phyloP scores from a whole-genome alignment of 257 asterid species.

The Plectranthus barbatus region DNA sequence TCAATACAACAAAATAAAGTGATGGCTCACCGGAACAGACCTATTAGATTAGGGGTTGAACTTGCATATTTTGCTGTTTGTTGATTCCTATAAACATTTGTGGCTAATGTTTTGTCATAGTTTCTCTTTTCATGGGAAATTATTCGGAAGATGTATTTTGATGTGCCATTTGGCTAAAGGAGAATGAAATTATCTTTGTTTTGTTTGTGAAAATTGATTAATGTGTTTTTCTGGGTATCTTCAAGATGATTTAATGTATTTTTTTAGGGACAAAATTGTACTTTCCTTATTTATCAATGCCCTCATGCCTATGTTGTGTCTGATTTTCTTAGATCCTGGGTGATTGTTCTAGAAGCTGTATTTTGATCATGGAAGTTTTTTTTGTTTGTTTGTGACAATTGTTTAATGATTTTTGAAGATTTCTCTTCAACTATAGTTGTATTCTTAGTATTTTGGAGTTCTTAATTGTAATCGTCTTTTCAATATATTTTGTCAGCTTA shows the following conservation, averaged over 20 bases:
- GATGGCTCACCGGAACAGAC: neutral
- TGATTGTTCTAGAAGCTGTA: neutral
- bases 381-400: neutral
- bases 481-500: too few relatives aligned
- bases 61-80: neutral
- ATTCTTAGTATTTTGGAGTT: neutral
- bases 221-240: too few relatives aligned
- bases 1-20: neutral
- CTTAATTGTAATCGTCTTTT: neutral
- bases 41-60: neutral
- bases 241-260: too few relatives aligned
- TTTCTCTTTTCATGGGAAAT: too few relatives aligned
- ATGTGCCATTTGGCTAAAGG: too few relatives aligned
- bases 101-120: neutral
- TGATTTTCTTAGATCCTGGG: neutral
- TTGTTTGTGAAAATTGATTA: neutral
- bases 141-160: too few relatives aligned
- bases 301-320: neutral
- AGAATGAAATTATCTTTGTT: too few relatives aligned
- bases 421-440: neutral
- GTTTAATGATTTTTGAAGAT: too few relatives aligned
- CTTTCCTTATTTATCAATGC: too few relatives aligned
- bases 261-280: too few relatives aligned
- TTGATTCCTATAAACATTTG: neutral
- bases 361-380: neutral